phyloP scores from a whole-genome alignment of 306 rosid species.

The Cucurbita argyrosperma region DNA sequence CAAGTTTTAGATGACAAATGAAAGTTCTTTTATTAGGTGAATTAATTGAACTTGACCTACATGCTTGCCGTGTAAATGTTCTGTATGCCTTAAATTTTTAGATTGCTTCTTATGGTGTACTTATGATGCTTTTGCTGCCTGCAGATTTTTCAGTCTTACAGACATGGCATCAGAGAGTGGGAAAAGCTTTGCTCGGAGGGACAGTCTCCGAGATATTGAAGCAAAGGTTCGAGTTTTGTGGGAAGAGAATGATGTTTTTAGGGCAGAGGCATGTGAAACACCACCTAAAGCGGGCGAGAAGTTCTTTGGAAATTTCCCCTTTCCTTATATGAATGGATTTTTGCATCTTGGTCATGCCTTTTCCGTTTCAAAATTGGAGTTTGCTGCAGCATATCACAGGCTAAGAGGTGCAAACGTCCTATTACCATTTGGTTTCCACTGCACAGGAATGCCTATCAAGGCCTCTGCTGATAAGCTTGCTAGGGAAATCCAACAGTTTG shows the following conservation, averaged over 20 bases:
- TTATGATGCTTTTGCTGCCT: background rate
- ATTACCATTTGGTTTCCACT: conserved; percentile 77
- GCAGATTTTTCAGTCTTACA: conserved; percentile 28
- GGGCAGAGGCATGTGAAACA: conserved; percentile 50
- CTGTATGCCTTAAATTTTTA: background rate
- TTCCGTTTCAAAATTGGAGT: conserved; percentile 66
- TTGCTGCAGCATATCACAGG: conserved; percentile 75
- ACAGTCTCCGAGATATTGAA: conserved; percentile 63
- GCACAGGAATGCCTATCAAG: conserved; percentile 98
- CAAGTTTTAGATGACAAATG: background rate
- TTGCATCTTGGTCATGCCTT: conserved; percentile 82
- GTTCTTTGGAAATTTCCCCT: conserved; percentile 85
- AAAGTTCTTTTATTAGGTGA: background rate
- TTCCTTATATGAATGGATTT: conserved; percentile 85
- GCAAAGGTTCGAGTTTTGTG: conserved; percentile 53
- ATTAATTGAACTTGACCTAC: background rate
- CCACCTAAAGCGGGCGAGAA: conserved; percentile 53
- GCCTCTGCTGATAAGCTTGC: conserved; percentile 88
- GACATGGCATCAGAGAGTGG: conserved; percentile 63
- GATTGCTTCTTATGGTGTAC: background rate
- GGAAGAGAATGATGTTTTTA: conserved; percentile 63
- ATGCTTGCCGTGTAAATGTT: background rate
- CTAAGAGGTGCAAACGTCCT: conserved; percentile 79
- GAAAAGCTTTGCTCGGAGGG: conserved; percentile 68
- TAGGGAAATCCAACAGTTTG: conserved; percentile 57